Percentiles rank a stretch among this genome's conserved stretches.
Conservation (phyloP, 495 filamentous ascomycete genomes). For the Penicillium canescens region DNA sequence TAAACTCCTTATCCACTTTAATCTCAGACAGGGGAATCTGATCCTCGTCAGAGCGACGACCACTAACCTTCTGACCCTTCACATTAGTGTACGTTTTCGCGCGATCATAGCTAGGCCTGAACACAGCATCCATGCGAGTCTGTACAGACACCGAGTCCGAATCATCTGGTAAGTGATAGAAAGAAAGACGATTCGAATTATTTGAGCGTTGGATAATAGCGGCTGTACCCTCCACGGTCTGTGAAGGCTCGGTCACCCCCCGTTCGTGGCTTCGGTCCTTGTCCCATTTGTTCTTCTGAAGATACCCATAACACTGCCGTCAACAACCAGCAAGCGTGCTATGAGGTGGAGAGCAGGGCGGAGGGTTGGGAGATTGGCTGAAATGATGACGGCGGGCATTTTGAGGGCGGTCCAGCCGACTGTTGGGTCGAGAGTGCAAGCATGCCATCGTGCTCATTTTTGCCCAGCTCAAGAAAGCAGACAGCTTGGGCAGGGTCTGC, state of each 20-base stretch:
- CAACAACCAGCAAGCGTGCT: constrained; percentile 16
- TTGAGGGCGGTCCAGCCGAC: constrained; percentile 46
- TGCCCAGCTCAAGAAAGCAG: too few species aligned
- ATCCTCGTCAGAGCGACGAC: constrained; percentile 12
- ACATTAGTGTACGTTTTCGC: constrained; percentile 18
- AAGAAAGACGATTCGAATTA: constrained; percentile 12
- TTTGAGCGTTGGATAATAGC: constrained; percentile 2
- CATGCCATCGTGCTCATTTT: too few species aligned
- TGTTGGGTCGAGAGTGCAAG: constrained; percentile 42
- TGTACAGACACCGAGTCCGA: constrained; percentile 1
- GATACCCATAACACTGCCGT: constrained; percentile 9
- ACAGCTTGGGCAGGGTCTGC: too few species aligned
- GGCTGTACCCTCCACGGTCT: constrained; percentile 5
- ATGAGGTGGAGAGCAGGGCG: constrained; percentile 24
- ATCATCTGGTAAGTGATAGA: constrained; percentile 20
- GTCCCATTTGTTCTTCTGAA: constrained; percentile 10
- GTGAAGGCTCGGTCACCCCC: neutral
- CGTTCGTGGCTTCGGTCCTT: constrained; percentile 4
- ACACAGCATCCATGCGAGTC: constrained; percentile 2
- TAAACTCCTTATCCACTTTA: constrained; percentile 24
- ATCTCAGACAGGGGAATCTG: constrained; percentile 28
- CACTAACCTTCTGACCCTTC: neutral
- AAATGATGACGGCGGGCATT: constrained; percentile 46
- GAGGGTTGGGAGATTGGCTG: constrained; percentile 46
- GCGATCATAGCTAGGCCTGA: constrained; percentile 22